These are phyloP conservation scores for Pichia sp. DNA, from an alignment of 1,139 yeast species.

Conservation along the genomic window DNA sequence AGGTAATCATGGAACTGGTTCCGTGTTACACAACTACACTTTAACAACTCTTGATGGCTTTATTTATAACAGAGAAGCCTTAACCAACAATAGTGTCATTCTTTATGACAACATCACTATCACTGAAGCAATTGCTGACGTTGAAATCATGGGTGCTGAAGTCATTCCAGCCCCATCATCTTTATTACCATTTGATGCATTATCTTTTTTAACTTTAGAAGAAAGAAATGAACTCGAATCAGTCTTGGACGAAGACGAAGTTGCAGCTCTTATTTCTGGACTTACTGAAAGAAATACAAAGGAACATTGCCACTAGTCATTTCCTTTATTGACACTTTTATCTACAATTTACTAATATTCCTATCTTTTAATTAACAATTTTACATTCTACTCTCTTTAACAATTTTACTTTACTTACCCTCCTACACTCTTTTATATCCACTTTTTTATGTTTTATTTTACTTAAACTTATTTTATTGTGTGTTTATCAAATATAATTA, in stretches of 20 bases:
- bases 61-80: constrained; percentile 41
- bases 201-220: constrained; percentile 9
- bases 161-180: background rate
- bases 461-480: too few species aligned
- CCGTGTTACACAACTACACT: constrained; percentile 40
- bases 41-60: constrained; percentile 27
- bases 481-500: too few species aligned
- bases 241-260: constrained; percentile 6
- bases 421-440: background rate
- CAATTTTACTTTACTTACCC: background rate
- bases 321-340: background rate
- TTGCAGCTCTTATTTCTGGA: background rate
- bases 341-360: too few species aligned
- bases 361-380: too few species aligned
- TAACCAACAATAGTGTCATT: constrained; percentile 41
- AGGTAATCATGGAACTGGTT: constrained; percentile 55
- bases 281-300: too few species aligned
- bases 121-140: background rate
- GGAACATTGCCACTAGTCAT: background rate
- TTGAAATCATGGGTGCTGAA: background rate
- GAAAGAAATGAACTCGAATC: constrained; percentile 10
- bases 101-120: constrained; percentile 31
- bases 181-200: constrained; percentile 2
- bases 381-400: too few species aligned
- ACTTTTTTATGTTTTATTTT: too few species aligned